Conservation (phyloP, 257 asterid species). For the Mentha longifolia region DNA sequence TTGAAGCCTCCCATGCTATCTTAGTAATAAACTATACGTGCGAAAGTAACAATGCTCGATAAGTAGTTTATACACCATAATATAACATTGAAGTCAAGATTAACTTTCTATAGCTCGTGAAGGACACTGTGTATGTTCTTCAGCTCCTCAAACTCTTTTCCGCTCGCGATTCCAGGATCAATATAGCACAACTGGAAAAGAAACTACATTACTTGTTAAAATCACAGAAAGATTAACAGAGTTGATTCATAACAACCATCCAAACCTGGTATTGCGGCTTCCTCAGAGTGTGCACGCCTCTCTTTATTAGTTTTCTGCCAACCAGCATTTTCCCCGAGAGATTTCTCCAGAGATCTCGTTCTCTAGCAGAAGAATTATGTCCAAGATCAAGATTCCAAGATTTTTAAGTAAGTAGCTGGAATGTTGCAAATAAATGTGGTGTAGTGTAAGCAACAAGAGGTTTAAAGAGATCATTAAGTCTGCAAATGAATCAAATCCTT, state of each 20-base stretch:
- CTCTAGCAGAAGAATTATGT: conserved; percentile 5
- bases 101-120: conserved; percentile 51
- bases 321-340: conserved; percentile 75
- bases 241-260: conserved; percentile 12
- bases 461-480: no score
- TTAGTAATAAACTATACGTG: no score
- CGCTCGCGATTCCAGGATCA: conserved; percentile 77
- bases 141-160: conserved; percentile 69
- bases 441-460: no score
- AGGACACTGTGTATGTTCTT: conserved; percentile 63
- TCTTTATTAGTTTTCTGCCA: conserved; percentile 85
- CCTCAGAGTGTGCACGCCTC: conserved; percentile 83
- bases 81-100: neutral
- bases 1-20: no score
- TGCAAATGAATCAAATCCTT: no score
- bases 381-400: no score
- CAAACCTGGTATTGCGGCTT: conserved; percentile 79
- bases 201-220: conserved; percentile 10
- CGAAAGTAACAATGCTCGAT: neutral
- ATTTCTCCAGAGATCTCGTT: no score
- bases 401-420: no score
- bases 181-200: conserved; percentile 67
- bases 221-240: conserved; percentile 16
- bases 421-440: no score
- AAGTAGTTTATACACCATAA: neutral